Evolutionary conservation across 2,329 filamentous ascomycete species (phyloP).

Genomic region (Colletotrichum melonis): DNA sequence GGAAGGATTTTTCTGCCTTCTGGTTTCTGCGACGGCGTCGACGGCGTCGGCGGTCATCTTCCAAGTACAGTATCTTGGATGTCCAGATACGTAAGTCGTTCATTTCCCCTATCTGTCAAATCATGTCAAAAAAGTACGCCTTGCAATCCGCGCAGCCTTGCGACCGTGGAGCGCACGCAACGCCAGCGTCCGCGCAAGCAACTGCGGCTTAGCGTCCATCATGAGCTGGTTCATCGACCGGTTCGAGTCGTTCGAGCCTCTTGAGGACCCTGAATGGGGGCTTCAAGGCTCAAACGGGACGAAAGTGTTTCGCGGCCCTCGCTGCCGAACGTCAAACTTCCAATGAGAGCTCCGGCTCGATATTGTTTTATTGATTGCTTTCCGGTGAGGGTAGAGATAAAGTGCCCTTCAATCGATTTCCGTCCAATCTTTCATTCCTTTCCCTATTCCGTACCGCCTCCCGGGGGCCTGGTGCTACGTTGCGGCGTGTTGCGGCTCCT

Average conservation of each 20-base stretch:
- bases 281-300: neutral
- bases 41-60: neutral
- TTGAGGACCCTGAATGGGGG: neutral
- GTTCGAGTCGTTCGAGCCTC: too few relatives aligned
- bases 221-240: neutral
- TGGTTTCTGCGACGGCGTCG: neutral
- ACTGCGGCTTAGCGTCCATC: conserved; percentile 20
- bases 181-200: conserved; percentile 11
- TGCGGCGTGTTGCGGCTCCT: neutral
- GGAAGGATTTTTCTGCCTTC: neutral
- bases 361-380: neutral
- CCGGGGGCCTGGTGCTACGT: neutral
- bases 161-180: neutral
- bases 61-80: neutral
- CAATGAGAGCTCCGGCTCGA: neutral
- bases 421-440: neutral
- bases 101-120: neutral
- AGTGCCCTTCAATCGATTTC: neutral
- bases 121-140: neutral
- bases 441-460: neutral
- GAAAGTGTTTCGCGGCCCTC: neutral
- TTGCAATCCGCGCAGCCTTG: neutral
- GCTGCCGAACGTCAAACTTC: neutral
- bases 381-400: neutral
- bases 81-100: neutral